Conservation (phyloP, 495 filamentous ascomycete species). For the Annulohypoxylon nitens region DNA sequence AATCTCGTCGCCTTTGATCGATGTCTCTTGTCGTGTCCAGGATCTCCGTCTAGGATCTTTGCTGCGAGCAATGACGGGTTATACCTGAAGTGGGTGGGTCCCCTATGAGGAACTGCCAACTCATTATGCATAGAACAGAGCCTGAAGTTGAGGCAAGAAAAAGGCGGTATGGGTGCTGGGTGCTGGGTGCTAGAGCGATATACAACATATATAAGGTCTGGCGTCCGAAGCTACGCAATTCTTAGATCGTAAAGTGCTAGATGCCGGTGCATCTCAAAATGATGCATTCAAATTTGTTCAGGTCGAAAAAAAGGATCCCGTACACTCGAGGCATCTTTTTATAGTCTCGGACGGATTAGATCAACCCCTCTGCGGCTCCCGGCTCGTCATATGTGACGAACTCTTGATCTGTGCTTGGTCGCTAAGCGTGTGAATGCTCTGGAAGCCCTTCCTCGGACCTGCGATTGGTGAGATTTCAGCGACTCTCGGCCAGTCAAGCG, state of each 20-base stretch:
- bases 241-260: slow-evolving; percentile 30
- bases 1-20: slow-evolving; percentile 16
- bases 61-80: slow-evolving; percentile 46
- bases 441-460: slow-evolving; percentile 36
- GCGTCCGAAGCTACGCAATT: slow-evolving; percentile 38
- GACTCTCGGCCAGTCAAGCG: slow-evolving; percentile 48
- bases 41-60: slow-evolving; percentile 39
- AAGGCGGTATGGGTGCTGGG: slow-evolving; percentile 50
- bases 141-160: slow-evolving; percentile 52
- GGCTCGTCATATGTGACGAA: slow-evolving; percentile 54
- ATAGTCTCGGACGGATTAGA: slow-evolving; percentile 38
- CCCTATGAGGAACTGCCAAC: slow-evolving; percentile 56
- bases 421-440: slow-evolving; percentile 44
- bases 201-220: slow-evolving; percentile 46
- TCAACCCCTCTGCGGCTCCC: slow-evolving; percentile 44
- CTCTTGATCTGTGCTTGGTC: slow-evolving; percentile 55
- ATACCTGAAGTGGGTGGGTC: slow-evolving; percentile 49
- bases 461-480: slow-evolving; percentile 54
- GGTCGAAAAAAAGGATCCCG: slow-evolving; percentile 24
- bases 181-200: slow-evolving; percentile 34
- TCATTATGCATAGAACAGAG: slow-evolving; percentile 57
- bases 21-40: slow-evolving; percentile 36
- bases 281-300: slow-evolving; percentile 29
- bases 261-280: slow-evolving; percentile 32
- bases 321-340: slow-evolving; percentile 26